phyloP scores from a whole-genome alignment of 2,329 filamentous ascomycete species.

The Fusarium anthophilum region DNA sequence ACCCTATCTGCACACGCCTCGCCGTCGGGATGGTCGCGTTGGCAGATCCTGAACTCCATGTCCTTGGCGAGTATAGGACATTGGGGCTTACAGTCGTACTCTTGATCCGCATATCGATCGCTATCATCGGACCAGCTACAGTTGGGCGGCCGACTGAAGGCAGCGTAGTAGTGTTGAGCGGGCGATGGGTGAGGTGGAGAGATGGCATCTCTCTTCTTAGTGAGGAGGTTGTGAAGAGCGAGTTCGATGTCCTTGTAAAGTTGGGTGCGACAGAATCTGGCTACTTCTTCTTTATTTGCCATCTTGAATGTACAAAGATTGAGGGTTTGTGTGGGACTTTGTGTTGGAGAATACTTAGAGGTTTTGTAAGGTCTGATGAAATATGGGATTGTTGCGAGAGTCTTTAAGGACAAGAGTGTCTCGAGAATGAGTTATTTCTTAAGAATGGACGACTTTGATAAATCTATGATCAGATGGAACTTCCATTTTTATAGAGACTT shows the following conservation, averaged over 20 bases:
- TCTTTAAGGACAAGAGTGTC: background rate
- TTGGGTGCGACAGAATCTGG: background rate
- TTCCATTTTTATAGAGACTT: background rate
- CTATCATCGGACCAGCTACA: background rate
- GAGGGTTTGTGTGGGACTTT: too few species aligned
- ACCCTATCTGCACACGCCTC: background rate
- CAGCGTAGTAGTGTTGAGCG: background rate
- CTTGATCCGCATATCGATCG: background rate
- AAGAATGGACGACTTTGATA: background rate
- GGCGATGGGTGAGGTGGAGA: background rate
- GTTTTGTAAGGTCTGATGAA: background rate
- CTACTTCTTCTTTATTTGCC: background rate
- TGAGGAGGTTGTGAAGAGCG: slow-evolving; percentile 8
- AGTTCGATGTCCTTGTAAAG: slow-evolving; percentile 10
- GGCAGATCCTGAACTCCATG: background rate
- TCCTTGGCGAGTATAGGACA: background rate
- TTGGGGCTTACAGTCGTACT: rapidly evolving
- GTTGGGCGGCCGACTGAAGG: background rate
- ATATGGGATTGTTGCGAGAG: background rate
- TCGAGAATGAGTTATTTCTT: too few species aligned
- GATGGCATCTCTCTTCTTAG: background rate
- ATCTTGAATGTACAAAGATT: background rate
- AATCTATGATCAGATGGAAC: rapidly evolving
- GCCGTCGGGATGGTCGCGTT: background rate
- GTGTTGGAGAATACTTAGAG: background rate